Percentiles rank a stretch among this genome's conserved stretches.
Evolutionary conservation across 225 moss, liverwort and hornwort genomes (phyloP).

Genomic region (Anthoceros angustus): DNA sequence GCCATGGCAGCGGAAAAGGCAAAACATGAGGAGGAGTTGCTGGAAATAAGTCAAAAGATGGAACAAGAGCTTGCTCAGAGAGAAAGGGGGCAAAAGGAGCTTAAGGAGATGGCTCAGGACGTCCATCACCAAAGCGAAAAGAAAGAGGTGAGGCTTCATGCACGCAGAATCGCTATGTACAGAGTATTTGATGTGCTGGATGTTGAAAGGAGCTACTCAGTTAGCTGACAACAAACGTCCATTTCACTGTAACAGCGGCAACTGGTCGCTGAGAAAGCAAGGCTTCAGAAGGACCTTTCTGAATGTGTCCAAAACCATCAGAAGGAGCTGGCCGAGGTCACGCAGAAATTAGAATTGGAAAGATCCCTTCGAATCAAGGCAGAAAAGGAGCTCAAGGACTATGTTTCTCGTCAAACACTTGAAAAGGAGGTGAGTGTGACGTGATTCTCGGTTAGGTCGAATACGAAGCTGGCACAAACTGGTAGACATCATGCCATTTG

Average conservation of each 20-base stretch:
- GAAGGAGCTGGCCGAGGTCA: constrained; percentile 27
- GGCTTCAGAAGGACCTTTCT: constrained; percentile 28
- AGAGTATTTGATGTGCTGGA: neutral
- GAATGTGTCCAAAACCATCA: constrained; percentile 29
- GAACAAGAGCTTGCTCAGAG: neutral
- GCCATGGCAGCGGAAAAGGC: constrained; percentile 49
- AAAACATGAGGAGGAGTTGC: neutral
- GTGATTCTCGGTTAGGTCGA: neutral
- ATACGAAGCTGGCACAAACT: neutral
- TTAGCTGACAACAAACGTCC: neutral
- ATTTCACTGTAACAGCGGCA: constrained; percentile 12
- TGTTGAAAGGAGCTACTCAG: neutral
- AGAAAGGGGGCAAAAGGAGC: constrained; percentile 21
- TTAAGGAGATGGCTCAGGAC: constrained; percentile 20
- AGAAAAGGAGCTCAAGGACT: constrained; percentile 19
- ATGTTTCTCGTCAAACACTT: constrained; percentile 10
- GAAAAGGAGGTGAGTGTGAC: constrained; percentile 11
- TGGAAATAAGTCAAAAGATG: constrained; percentile 1
- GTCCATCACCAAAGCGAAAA: constrained; percentile 19
- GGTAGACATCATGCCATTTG: no score
- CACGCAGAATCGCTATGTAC: neutral
- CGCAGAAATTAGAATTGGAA: constrained; percentile 23
- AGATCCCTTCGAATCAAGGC: constrained; percentile 17
- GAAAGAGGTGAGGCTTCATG: constrained; percentile 16
- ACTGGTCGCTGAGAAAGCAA: constrained; percentile 23